Percentiles rank a stretch among this genome's conserved stretches.
Conservation (phyloP, 2,329 filamentous ascomycete species). For the Orbilia ellipsospora region DNA sequence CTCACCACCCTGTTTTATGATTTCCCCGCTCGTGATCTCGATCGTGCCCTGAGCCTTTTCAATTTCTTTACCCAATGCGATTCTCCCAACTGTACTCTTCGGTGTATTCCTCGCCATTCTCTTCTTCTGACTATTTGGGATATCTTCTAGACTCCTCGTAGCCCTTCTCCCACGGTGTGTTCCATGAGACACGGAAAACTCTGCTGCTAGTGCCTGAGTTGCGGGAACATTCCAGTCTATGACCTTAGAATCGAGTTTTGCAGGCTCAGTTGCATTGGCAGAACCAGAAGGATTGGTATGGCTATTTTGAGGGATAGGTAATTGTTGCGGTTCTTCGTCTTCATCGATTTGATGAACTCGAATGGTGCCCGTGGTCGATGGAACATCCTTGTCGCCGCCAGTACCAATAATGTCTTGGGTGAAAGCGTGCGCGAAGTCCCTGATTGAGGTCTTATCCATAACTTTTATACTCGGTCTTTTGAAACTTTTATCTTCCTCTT, state of each 20-base stretch:
- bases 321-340: constrained; percentile 4
- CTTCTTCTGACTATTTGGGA: constrained; percentile 34
- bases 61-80: constrained; percentile 6
- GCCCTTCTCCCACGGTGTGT: constrained; percentile 28
- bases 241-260: neutral
- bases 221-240: constrained; percentile 1
- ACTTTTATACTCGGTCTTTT: neutral
- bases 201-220: neutral
- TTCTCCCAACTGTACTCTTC: constrained; percentile 29
- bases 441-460: constrained; percentile 34
- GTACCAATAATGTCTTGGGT: constrained; percentile 28
- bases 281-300: neutral
- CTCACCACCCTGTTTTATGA: neutral
- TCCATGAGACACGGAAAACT: neutral
- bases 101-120: constrained; percentile 50
- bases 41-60: neutral
- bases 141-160: constrained; percentile 7
- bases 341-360: constrained; percentile 39
- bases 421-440: constrained; percentile 50
- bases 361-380: constrained; percentile 30
- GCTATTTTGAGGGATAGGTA: neutral
- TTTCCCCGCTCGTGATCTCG: neutral
- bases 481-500: neutral
- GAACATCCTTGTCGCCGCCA: neutral
- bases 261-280: no score